phyloP scores from a whole-genome alignment of 768 basidiomycete species.

The Podaxis sp. region DNA sequence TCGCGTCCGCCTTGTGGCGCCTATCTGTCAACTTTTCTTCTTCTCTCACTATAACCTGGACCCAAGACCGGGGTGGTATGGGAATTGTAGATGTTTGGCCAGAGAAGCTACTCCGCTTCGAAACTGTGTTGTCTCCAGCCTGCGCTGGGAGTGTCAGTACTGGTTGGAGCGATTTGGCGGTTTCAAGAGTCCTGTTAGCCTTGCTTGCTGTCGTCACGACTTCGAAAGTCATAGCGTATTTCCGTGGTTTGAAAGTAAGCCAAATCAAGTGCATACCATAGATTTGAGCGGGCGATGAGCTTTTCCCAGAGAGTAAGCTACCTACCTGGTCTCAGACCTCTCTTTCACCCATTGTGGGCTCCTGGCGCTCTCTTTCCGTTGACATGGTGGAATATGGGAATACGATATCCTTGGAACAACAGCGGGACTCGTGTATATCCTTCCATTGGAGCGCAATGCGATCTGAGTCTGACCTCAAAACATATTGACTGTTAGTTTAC shows the following conservation, averaged over 20 bases:
- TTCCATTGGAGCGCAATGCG: neutral
- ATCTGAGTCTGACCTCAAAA: neutral
- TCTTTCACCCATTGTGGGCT: constrained; percentile 39
- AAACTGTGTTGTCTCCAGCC: neutral
- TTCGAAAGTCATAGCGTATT: constrained; percentile 32
- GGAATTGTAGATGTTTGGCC: neutral
- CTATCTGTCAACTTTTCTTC: neutral
- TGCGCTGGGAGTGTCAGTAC: neutral
- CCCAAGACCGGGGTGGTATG: neutral
- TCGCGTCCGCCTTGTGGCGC: neutral
- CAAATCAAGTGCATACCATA: neutral
- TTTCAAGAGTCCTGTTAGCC: neutral
- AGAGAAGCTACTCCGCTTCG: neutral
- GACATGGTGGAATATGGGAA: constrained; percentile 44
- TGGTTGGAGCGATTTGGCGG: neutral
- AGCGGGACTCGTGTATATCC: constrained; percentile 31
- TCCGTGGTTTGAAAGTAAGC: constrained; percentile 32
- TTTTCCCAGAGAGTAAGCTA: constrained; percentile 33
- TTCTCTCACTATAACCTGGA: neutral
- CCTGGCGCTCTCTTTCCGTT: constrained; percentile 39
- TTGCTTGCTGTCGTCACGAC: constrained; percentile 26
- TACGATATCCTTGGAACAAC: constrained; percentile 36
- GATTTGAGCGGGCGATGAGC: neutral
- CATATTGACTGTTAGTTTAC: constrained; percentile 31
- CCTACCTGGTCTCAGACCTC: constrained; percentile 39